Conservation (phyloP, 768 basidiomycete genomes). For the Russula emetica region DNA sequence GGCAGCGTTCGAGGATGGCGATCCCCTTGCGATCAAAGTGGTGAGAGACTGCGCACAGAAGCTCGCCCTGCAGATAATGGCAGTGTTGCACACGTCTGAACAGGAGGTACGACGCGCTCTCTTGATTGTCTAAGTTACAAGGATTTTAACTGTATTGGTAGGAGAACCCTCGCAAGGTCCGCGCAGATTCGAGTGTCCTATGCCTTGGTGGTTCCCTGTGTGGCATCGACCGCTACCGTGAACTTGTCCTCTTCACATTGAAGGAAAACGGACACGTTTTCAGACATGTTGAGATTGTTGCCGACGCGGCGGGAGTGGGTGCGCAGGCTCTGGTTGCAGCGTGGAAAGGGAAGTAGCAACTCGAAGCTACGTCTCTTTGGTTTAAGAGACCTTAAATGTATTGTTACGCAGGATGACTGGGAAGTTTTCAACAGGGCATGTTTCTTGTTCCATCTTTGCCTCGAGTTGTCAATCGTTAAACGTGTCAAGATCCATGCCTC, state of each 20-base stretch:
- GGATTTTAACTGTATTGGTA: not conserved
- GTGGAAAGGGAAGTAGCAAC: conserved; percentile 16
- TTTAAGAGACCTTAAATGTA: not conserved
- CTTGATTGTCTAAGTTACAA: not conserved
- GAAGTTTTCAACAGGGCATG: not conserved
- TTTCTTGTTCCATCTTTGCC: not conserved
- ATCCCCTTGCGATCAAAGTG: conserved; percentile 60
- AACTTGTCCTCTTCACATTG: conserved; percentile 52
- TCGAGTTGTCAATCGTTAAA: not conserved
- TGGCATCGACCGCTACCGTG: conserved; percentile 56
- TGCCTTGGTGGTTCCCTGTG: conserved; percentile 80
- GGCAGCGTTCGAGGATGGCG: conserved; percentile 65
- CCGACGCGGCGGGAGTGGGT: conserved; percentile 64
- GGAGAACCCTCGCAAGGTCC: conserved; percentile 34
- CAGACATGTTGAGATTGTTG: conserved; percentile 58
- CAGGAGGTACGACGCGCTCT: conserved; percentile 9
- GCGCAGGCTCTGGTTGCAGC: conserved; percentile 50
- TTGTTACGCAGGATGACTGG: not conserved
- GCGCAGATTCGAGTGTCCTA: conserved; percentile 54
- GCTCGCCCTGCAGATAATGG: conserved; percentile 57
- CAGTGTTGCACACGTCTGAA: conserved; percentile 41
- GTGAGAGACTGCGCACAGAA: conserved; percentile 47
- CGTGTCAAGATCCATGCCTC: not conserved
- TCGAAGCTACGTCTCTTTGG: not conserved
- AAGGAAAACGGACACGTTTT: conserved; percentile 57